A percentile compares a stretch with the other conserved stretches of the same genome.
phyloP scores from a whole-genome alignment of 78 protist genomes.

The Pigoraptor vietnamica region DNA sequence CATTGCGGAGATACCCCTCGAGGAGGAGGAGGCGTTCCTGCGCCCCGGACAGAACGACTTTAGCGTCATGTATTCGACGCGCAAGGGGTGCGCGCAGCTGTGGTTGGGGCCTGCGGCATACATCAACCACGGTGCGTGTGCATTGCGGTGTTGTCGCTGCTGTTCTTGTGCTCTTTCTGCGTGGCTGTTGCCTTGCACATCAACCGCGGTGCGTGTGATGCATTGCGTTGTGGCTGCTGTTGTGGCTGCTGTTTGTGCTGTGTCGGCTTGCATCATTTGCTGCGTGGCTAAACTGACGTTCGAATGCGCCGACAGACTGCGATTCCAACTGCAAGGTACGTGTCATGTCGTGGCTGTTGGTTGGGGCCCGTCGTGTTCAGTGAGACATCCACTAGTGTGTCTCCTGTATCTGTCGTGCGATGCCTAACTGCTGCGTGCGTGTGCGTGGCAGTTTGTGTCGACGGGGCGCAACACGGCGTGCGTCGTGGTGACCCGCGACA shows the following conservation, averaged over 20 bases:
- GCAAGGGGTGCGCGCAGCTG: slow-evolving; percentile 35
- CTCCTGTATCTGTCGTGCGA: no score
- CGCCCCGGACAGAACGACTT: slow-evolving; percentile 25
- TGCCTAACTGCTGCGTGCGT: not conserved
- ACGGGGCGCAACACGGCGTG: slow-evolving; percentile 10
- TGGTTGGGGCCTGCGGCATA: slow-evolving; percentile 40
- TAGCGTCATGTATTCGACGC: slow-evolving; percentile 25
- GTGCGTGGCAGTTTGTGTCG: slow-evolving; percentile 16
- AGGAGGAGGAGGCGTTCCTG: not conserved
- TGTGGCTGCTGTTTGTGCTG: no score
- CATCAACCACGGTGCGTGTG: slow-evolving; percentile 20
- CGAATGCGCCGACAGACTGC: not conserved
- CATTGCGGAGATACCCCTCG: slow-evolving; percentile 16
- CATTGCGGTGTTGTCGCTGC: not conserved
- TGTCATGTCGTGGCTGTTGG: not conserved
- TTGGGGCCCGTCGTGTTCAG: not conserved
- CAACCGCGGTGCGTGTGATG: no score
- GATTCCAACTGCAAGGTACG: not conserved
- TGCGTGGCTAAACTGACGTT: not conserved
- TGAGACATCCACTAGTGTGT: not conserved
- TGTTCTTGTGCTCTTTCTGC: not conserved
- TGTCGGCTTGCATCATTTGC: no score
- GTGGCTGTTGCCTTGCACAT: no score
- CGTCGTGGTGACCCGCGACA: not conserved
- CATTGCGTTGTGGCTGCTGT: no score